phyloP scores from a whole-genome alignment of 495 filamentous ascomycete genomes.

The Penicillium diatomitis region DNA sequence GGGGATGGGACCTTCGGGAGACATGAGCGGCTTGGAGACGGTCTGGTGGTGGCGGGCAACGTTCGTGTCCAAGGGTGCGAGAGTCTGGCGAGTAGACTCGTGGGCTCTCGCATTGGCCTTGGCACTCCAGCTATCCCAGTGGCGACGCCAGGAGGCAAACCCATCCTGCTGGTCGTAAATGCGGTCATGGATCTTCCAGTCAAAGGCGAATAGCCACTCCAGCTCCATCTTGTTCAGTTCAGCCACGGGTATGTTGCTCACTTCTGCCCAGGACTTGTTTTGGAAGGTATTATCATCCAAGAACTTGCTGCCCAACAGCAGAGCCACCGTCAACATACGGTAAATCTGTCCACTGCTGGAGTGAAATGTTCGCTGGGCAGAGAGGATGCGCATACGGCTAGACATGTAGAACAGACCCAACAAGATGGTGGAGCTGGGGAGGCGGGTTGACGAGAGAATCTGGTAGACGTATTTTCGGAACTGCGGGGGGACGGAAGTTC shows the following conservation, averaged over 20 bases:
- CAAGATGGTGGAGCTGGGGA: slow-evolving; percentile 91
- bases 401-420: slow-evolving; percentile 87
- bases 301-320: slow-evolving; percentile 95
- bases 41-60: slow-evolving; percentile 35
- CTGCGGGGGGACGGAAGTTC: slow-evolving; percentile 55
- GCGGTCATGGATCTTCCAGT: slow-evolving; percentile 83
- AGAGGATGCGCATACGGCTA: slow-evolving; percentile 68
- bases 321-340: slow-evolving; percentile 79
- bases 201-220: slow-evolving; percentile 81
- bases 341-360: slow-evolving; percentile 68
- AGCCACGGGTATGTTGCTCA: slow-evolving; percentile 79
- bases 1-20: slow-evolving; percentile 41
- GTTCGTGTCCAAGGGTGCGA: slow-evolving; percentile 66
- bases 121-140: slow-evolving; percentile 73
- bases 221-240: slow-evolving; percentile 87
- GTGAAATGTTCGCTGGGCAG: slow-evolving; percentile 44
- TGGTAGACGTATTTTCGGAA: slow-evolving; percentile 94
- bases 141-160: slow-evolving; percentile 70
- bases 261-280: slow-evolving; percentile 97
- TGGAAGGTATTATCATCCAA: slow-evolving; percentile 98
- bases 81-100: slow-evolving; percentile 44
- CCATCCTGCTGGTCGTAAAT: slow-evolving; percentile 69
- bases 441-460: slow-evolving; percentile 86
- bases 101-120: slow-evolving; percentile 48
- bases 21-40: slow-evolving; percentile 38